phyloP scores from a whole-genome alignment of 2,329 filamentous ascomycete species.

The Penicillium sp. region DNA sequence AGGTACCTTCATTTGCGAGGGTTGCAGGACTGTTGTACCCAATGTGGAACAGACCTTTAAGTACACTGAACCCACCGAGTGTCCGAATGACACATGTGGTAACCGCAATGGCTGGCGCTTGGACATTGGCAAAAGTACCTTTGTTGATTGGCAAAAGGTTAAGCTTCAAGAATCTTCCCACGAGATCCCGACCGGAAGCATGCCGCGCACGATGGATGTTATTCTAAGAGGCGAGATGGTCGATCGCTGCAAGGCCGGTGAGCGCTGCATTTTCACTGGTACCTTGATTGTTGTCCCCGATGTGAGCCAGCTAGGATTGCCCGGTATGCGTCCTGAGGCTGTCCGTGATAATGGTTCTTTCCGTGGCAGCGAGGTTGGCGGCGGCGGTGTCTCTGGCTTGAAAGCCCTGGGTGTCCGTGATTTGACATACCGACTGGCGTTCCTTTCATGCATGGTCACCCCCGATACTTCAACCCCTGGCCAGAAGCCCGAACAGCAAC shows the following conservation, averaged over 20 bases:
- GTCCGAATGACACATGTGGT: slow-evolving; percentile 81
- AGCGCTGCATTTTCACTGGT: slow-evolving; percentile 97
- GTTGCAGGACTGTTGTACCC: slow-evolving; percentile 77
- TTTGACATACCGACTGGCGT: slow-evolving; percentile 92
- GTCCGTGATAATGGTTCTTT: slow-evolving; percentile 78
- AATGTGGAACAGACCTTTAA: slow-evolving; percentile 97
- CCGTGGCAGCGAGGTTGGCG: slow-evolving; percentile 76
- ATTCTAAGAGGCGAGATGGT: slow-evolving; percentile 97
- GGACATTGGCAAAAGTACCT: slow-evolving; percentile 96
- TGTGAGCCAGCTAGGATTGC: slow-evolving; percentile 89
- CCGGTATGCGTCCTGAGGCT: slow-evolving; percentile 79
- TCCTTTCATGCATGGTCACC: slow-evolving; percentile 93
- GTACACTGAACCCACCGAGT: slow-evolving; percentile 95
- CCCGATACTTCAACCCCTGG: slow-evolving; percentile 82
- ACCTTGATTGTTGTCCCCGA: slow-evolving; percentile 95
- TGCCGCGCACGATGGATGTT: slow-evolving; percentile 97
- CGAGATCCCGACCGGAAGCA: slow-evolving; percentile 96
- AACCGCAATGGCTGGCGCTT: slow-evolving; percentile 93
- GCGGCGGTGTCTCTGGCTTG: slow-evolving; percentile 80
- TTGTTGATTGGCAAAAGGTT: slow-evolving; percentile 99
- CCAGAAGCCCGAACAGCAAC: slow-evolving; percentile 66
- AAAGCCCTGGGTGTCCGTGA: slow-evolving; percentile 93
- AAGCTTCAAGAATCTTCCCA: slow-evolving; percentile 98
- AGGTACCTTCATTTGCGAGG: slow-evolving; percentile 89
- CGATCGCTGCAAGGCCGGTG: slow-evolving; percentile 92